These are phyloP conservation scores for Crithidia sp. DNA, from an alignment of 208 protist genomes.

Conservation along the genomic window DNA sequence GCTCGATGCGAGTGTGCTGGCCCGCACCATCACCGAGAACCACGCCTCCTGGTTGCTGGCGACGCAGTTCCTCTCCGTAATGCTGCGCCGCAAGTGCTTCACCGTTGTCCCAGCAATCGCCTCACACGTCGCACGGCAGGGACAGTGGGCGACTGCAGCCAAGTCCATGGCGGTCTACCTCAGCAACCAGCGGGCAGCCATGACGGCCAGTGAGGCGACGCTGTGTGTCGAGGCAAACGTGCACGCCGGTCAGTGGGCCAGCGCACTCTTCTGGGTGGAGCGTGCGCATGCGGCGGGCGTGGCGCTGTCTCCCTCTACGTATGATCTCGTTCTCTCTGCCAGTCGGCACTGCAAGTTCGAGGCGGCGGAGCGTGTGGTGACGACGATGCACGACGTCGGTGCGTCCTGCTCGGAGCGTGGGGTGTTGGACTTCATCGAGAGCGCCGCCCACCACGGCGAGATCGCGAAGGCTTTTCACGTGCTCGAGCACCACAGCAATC, in stretches of 20 bases:
- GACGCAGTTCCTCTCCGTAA: slow-evolving; percentile 57
- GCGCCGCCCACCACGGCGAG: slow-evolving; percentile 44
- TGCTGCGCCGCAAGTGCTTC: slow-evolving; percentile 65
- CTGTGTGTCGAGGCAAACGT: slow-evolving; percentile 73
- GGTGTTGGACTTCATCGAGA: slow-evolving; percentile 53
- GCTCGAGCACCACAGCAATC: slow-evolving; percentile 41
- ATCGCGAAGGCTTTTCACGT: slow-evolving; percentile 42
- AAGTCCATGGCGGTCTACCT: slow-evolving; percentile 72
- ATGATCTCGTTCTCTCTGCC: slow-evolving; percentile 56
- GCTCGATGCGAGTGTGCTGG: slow-evolving; percentile 57
- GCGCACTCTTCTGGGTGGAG: slow-evolving; percentile 86
- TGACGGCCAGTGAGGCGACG: slow-evolving; percentile 44
- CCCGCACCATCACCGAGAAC: slow-evolving; percentile 69
- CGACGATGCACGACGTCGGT: slow-evolving; percentile 59
- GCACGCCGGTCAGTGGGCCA: slow-evolving; percentile 64
- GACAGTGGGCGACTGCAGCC: slow-evolving; percentile 52
- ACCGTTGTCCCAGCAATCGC: slow-evolving; percentile 54
- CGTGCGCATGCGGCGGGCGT: slow-evolving; percentile 53
- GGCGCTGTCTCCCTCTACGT: slow-evolving; percentile 35
- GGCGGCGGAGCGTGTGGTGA: slow-evolving; percentile 50
- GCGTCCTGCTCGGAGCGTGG: slow-evolving; percentile 50
- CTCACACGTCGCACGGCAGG: slow-evolving; percentile 45
- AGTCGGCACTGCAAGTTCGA: slow-evolving; percentile 54
- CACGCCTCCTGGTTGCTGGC: slow-evolving; percentile 58
- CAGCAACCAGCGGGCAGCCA: slow-evolving; percentile 52